phyloP scores from a whole-genome alignment of 345 rosid species.

The Geranium brycei region DNA sequence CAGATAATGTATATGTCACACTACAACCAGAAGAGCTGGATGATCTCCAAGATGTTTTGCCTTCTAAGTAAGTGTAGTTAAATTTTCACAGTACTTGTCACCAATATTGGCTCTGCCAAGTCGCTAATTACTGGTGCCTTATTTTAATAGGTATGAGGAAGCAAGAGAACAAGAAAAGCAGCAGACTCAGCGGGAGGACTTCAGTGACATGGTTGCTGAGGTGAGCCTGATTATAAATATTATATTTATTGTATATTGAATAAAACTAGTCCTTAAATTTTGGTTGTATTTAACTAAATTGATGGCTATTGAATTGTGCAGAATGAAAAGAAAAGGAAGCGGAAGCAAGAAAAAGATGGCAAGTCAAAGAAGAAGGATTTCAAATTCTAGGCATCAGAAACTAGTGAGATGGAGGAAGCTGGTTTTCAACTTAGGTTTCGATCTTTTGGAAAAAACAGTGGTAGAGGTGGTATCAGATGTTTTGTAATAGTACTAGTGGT shows the following conservation, averaged over 20 bases:
- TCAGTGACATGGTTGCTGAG: constrained; percentile 99
- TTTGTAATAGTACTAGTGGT: too few relatives aligned
- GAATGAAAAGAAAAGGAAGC: constrained; percentile 93
- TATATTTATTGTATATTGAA: too few relatives aligned
- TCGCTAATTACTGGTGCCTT: neutral
- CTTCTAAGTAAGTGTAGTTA: constrained; percentile 65
- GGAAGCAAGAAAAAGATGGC: constrained; percentile 87
- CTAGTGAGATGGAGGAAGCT: too few relatives aligned
- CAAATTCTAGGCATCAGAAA: constrained; percentile 35
- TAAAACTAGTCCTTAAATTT: too few relatives aligned
- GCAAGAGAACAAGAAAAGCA: constrained; percentile 93
- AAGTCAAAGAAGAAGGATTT: constrained; percentile 91
- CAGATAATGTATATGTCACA: constrained; percentile 83
- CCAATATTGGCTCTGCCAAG: neutral
- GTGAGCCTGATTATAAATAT: constrained; percentile 16
- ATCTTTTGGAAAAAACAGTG: too few relatives aligned
- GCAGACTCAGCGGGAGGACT: constrained; percentile 86
- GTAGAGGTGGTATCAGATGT: too few relatives aligned
- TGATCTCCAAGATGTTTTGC: constrained; percentile 68
- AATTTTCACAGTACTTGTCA: too few relatives aligned
- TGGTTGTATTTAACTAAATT: too few relatives aligned
- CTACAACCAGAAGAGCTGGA: constrained; percentile 93
- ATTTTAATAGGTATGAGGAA: constrained; percentile 62
- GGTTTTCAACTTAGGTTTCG: too few relatives aligned
- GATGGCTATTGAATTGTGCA: constrained; percentile 16